Evolutionary conservation across 352 stramenopile species (phyloP).

Genomic region (Phytophthora cactorum): DNA sequence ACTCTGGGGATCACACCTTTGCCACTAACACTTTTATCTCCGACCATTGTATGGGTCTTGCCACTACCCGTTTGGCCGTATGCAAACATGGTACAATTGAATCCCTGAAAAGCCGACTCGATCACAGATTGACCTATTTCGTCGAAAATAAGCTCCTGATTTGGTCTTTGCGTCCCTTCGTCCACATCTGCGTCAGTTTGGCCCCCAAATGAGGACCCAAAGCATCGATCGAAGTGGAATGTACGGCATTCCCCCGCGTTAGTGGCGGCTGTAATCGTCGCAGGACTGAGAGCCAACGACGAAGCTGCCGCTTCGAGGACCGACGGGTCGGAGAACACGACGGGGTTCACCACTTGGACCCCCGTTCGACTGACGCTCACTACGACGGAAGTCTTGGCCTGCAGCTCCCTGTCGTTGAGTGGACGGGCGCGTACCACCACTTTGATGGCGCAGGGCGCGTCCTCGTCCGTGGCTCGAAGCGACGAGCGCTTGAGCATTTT

Average conservation of each 20-base stretch:
- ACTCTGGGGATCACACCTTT: constrained; percentile 83
- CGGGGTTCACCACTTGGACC: constrained; percentile 72
- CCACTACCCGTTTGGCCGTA: constrained; percentile 85
- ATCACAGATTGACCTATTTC: constrained; percentile 78
- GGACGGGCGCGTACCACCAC: constrained; percentile 79
- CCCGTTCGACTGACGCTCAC: constrained; percentile 53
- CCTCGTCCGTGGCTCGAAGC: constrained; percentile 17
- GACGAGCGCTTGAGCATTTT: constrained; percentile 22
- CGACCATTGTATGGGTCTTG: constrained; percentile 89
- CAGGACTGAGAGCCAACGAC: constrained; percentile 36
- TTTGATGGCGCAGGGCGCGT: constrained; percentile 63
- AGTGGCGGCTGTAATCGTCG: constrained; percentile 41
- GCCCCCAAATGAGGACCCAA: constrained; percentile 42
- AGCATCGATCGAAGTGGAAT: constrained; percentile 86
- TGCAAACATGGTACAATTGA: constrained; percentile 85
- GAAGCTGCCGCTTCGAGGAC: constrained; percentile 41
- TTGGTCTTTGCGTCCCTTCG: constrained; percentile 48
- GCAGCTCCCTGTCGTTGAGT: constrained; percentile 61
- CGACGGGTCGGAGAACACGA: constrained; percentile 61
- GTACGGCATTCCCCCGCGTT: constrained; percentile 58
- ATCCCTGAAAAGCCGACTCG: constrained; percentile 76
- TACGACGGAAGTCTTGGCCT: constrained; percentile 54
- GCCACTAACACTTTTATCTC: constrained; percentile 57
- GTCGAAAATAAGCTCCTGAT: constrained; percentile 82
- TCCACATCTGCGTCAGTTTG: constrained; percentile 34